phyloP scores from a whole-genome alignment of 768 basidiomycete species.

The Tylopilus felleus region DNA sequence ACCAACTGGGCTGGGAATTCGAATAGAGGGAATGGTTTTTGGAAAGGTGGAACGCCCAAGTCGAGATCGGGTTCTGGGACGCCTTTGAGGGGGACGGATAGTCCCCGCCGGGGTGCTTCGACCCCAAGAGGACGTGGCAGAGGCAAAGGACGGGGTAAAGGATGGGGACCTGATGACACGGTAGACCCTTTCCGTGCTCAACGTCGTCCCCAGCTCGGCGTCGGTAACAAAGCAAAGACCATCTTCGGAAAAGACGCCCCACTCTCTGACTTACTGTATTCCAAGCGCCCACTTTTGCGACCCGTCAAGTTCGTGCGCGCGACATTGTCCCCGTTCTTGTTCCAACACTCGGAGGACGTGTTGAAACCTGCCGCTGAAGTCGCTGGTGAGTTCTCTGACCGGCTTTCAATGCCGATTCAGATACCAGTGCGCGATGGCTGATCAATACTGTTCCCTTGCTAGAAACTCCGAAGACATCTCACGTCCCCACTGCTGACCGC shows the following conservation, averaged over 20 bases:
- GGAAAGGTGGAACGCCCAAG: conserved; percentile 7
- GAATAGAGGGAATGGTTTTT: not conserved
- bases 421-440: not conserved
- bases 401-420: not conserved
- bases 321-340: conserved; percentile 43
- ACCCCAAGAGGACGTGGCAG: conserved; percentile 23
- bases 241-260: conserved; percentile 37
- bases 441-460: not conserved
- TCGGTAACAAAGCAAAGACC: not conserved
- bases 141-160: conserved; percentile 19
- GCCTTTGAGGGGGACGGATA: conserved; percentile 14
- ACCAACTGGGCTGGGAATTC: not conserved
- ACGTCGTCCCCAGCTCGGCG: conserved; percentile 4
- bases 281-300: conserved; percentile 58
- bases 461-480: conserved; percentile 45
- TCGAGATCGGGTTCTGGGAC: conserved; percentile 14
- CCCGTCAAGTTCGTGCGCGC: conserved; percentile 71
- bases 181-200: not conserved
- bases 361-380: conserved; percentile 51
- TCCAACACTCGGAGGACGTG: conserved; percentile 61
- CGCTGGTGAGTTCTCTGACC: conserved; percentile 35
- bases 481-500: conserved; percentile 68
- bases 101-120: conserved; percentile 6
- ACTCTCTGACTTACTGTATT: conserved; percentile 52
- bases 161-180: not conserved